Base-by-base conservation (phyloP, 2,329 filamentous ascomycete species). In the Ophiostoma australiae region DNA sequence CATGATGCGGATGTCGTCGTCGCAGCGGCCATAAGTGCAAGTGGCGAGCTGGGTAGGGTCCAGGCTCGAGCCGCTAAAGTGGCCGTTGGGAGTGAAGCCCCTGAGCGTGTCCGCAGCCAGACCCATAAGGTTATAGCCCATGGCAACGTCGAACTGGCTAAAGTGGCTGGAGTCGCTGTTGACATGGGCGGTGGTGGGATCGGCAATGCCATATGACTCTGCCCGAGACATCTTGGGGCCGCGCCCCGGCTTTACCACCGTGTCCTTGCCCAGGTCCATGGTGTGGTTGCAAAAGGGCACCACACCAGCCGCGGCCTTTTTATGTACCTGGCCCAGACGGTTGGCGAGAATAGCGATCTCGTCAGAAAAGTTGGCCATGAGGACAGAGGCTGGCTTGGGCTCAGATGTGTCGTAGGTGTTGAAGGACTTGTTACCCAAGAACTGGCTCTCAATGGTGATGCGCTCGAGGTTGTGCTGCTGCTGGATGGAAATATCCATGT, bases 401-500 rank as follows among this genome's bases (percentile, higher is more conserved):
- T 35, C 7, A 20, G 33, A 15, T 4, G 7, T 37, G 61, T 31
- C 58, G 3, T 35, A 17, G 31, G 41, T 13, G n/a, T 27, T 17
- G 33, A 44, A 17, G 35, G 37, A 17, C 23, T 10, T n/a, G 33
- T 33, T 52, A 23, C 27, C 37, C 4, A 39, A 20, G 23, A 48
- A 68, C 67, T 72, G 48, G 44, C 48, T 68, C 61, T 68, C 69
- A 15, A 69, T 39, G 5, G 23, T 3, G 10, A 69, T 15, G 13
- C 35, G 58, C 35, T 71, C 70, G 5, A 70, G 58, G n/a, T 23
- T 39, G 35, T 61, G 35, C 44, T 70, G 72, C 58, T 71, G 72
- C 13, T 48, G 61, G 4, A 70, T n/a, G 27, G 41, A 48, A 58
- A 31, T 7, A 10, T 13, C n/a, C 44, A 65, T 39, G 39, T 55